Evolutionary conservation across 164 flowering plant genomes (phyloP), one percentile per base, ranked within the genome.

Genomic region (Echeveria elegans): DNA sequence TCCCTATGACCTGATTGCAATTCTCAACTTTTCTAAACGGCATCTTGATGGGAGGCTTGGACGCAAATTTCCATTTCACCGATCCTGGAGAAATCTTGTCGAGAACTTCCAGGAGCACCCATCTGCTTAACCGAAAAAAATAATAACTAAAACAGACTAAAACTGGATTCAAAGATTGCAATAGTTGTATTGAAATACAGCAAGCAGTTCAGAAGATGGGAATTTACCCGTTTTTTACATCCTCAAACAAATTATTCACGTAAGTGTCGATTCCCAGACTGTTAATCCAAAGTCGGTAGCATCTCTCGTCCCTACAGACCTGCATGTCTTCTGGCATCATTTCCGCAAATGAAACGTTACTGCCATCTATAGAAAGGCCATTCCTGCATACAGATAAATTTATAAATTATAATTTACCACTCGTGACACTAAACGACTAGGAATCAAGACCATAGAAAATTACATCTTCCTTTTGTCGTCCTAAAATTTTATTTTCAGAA

Each of bases 21-120:
- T 53, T 53, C 31, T 53, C 60, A 53, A 53, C 60, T 53, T 53
- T 53, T 53, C 60, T 53, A 7, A 53, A 53, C 6, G 60, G 60
- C 60, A 53, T 11, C 6, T 53, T 53, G 31, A 53, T 53, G 31
- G 60, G 60, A 53, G 60, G 60, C 28, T 53, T 53, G 18, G 60
- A 53, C 2, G 60, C 30, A 53, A 24, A 2, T 53, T 26, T 53
- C 60, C 60, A 53, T 24, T 53, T 53, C 16, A 53, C 60, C 11
- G 60, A 53, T 53, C 60, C 60, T 53, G 60, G 60, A 53, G 60
- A 53, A 26, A 53, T 53, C 31, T 53, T 53, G 60, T 53, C 60
- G 8, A 53, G 60, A 24, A 53, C 60, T 26, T 53, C 60, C 60
- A 53, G 26, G 4, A 53, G 31, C 31, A 53, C 60, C 60, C 60